These are phyloP conservation scores for Rutstroemia sp. DNA, from an alignment of 2,329 filamentous ascomycete genomes.

Conservation along the genomic window DNA sequence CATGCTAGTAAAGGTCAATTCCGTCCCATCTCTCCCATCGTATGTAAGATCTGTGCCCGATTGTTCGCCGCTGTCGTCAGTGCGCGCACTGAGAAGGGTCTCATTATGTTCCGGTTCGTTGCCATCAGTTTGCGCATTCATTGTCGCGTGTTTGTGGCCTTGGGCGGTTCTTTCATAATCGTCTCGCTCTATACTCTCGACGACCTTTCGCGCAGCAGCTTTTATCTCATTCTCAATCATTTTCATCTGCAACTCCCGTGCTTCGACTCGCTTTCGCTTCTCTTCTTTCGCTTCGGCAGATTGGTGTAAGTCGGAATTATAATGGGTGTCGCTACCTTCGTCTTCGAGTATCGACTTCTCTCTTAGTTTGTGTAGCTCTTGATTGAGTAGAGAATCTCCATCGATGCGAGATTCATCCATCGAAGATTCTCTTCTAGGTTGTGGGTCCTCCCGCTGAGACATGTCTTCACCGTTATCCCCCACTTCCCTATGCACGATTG, in stretches of 20 bases:
- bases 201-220: constrained; percentile 43
- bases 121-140: constrained; percentile 28
- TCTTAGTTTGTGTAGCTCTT: neutral
- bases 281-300: constrained; percentile 11
- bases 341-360: constrained; percentile 11
- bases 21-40: constrained; percentile 16
- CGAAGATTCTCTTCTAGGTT: neutral
- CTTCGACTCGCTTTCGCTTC: constrained; percentile 10
- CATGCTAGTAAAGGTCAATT: constrained; percentile 15
- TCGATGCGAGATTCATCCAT: neutral
- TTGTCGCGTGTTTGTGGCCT: constrained; percentile 26
- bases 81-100: constrained; percentile 13
- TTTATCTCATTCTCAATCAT: constrained; percentile 46
- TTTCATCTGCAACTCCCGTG: constrained; percentile 21
- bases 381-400: neutral
- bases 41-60: constrained; percentile 18
- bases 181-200: constrained; percentile 39
- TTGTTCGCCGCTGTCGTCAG: constrained; percentile 25
- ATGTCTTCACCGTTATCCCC: neutral
- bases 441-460: constrained; percentile 1
- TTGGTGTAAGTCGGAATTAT: constrained; percentile 2
- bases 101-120: constrained; percentile 18
- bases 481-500: constrained; percentile 20
- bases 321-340: constrained; percentile 8
- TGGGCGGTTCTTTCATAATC: constrained; percentile 16